Base-by-base conservation (phyloP, 2,329 filamentous ascomycete species). In the Setomelanomma holmii region DNA sequence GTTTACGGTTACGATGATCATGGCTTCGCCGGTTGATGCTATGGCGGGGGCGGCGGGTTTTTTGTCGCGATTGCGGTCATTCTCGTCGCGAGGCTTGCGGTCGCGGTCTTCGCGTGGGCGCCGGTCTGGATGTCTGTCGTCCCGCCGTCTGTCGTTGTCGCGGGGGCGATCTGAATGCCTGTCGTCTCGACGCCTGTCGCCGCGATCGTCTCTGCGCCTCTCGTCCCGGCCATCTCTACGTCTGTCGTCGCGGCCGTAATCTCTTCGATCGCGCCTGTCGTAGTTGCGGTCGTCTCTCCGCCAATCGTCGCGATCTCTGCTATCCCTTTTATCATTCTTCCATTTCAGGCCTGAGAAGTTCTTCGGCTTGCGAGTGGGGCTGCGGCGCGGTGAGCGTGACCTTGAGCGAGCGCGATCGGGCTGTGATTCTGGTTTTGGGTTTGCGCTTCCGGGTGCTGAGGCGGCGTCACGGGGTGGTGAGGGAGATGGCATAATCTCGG, bases 1-100 rank as follows among this genome's bases (percentile, higher is more conserved):
- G 73, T 98, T 98, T 69, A 98, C 87, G 67, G 93, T 86, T 16
- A 98, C 93, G 45, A 96, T 85, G 62, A 98, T 97, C 89, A 97
- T 96, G 50, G 91, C 88, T 69, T 96, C 89, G 5, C 80, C 56
- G 2, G 59, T 51, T 3, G 56, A 27, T 5, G 57, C 43, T 2
- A 52, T 33, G 6, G 78, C 68, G 23, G 73, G 56, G 6, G 70
- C 56, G 8, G 73, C 53, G 4, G 61, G 52, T 21, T 63, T 60
- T 24, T 58, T 72, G 59, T 71, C 62, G 48, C 62, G 77, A 17
- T 68, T 64, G 19, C 56, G 55, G 12, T 55, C 67, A 53, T 58
- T 58, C 34, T 60, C 54, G 1, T 49, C 40, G 16, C 51, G 52
- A 4, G 45, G 35, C 17, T 47, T 49, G n/a, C 55, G 34, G 23